Base-by-base conservation (phyloP, 2,329 filamentous ascomycete species). In the Tolypocladium album region DNA sequence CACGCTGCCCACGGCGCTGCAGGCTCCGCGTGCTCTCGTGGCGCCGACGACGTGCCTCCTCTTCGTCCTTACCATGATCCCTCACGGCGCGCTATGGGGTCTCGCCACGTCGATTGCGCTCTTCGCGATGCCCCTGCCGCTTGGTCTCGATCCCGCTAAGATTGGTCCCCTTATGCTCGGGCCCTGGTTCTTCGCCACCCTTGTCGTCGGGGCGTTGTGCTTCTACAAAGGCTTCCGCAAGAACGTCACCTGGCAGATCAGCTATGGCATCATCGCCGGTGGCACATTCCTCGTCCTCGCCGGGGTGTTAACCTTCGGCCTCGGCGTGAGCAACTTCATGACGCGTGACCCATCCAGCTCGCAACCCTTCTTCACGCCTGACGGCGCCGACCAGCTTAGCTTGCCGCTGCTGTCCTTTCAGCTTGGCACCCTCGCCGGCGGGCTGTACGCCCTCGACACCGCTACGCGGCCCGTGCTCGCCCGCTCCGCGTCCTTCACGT, bases 21-120 rank as follows among this genome's bases (percentile, higher is more conserved):
- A 82, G 59, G 74, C 74, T 0, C 74, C 79, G 0, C 75, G 79
- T 7, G 79, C 80, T 9, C 69, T 81, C 58, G 63, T 74, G 17
- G 78, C 82, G 0, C 82, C 82, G 1, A 81, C 79, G 0, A 79
- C 79, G 0, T 58, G 74, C 17, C 71, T 84, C 1, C 72, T 82
- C 17, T 75, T 78, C 31, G 60, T 77, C 6, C 69, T 77, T 1
- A 75, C 79, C 0, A 67, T 78, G 31, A 70, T 84, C 1, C 78
- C 82, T 0, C 69, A 74, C 52, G 74, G 75, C 13, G 68, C 75
- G 0, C 72, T 84, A 12, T 82, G 81, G 77, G 77, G 78, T 13
- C 60, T 82, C 11, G 64, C 75, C 0, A 67, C 71, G 27, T 78
- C 77, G 0, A 67, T 84, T 17, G 77, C 79, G 6, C 70, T 80